Evolutionary conservation across 306 rosid species (phyloP).

Genomic region (Acacia melanoxylon): DNA sequence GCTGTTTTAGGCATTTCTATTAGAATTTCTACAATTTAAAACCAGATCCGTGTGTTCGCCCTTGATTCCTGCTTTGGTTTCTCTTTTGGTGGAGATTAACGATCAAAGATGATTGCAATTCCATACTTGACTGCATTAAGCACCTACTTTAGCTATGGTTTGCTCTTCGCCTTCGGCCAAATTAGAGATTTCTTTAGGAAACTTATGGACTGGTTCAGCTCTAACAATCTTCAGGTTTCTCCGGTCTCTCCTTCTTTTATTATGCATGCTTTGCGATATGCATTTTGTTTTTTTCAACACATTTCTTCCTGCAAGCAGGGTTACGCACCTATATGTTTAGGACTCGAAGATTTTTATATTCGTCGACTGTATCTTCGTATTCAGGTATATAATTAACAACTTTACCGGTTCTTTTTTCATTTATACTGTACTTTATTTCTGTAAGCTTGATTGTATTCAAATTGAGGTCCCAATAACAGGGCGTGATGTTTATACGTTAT

Average conservation of each 20-base stretch:
- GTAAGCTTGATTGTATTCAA: not conserved
- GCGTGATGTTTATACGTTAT: not conserved
- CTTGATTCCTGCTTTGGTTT: not conserved
- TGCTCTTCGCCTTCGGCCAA: constrained; percentile 80
- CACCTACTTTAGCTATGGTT: constrained; percentile 81
- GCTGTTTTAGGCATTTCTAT: not conserved
- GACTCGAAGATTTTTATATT: constrained; percentile 84
- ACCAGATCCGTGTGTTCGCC: not conserved
- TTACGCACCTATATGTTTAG: constrained; percentile 90
- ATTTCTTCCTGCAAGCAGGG: constrained; percentile 43
- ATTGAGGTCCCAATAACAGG: not conserved
- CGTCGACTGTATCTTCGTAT: constrained; percentile 86
- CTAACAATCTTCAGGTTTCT: constrained; percentile 60
- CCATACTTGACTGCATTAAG: constrained; percentile 76
- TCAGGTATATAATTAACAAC: constrained; percentile 48
- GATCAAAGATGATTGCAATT: constrained; percentile 50
- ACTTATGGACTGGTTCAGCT: constrained; percentile 50
- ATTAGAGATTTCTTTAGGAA: constrained; percentile 74
- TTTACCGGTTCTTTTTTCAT: not conserved
- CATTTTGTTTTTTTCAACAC: not conserved
- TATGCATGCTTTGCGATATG: not conserved
- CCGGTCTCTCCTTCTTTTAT: not conserved
- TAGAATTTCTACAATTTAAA: not conserved
- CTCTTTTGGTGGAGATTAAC: not conserved
- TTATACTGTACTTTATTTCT: not conserved